Base-by-base conservation (phyloP, 352 stramenopile species). In the Globisporangium orthogonon region DNA sequence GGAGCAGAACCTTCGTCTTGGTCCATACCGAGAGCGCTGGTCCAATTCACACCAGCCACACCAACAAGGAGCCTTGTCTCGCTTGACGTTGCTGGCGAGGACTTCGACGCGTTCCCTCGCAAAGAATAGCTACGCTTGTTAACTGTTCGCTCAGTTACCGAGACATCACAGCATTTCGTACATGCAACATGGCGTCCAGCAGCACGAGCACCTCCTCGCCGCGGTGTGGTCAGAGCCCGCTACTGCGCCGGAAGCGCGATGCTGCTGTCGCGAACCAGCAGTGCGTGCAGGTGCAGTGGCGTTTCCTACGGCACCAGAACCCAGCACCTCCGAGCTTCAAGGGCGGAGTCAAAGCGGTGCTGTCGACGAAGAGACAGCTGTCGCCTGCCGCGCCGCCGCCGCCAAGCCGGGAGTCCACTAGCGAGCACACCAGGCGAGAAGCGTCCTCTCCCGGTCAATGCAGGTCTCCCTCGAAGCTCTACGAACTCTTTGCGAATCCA, bases 231-330 rank as follows among this genome's bases (percentile, higher is more conserved):
- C 60, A 66, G 35, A 73, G 61, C n/a, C 66, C 68, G n/a, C 37
- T 74, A 28, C 49, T 54, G 30, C 69, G 63, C 6, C 58, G 61
- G 58, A 75, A 55, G 60, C 66, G 69, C 37, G 71, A 72, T 45
- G 47, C 60, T 2, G 40, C 50, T 35, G 50, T 61, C 33, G 39
- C 66, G 17, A 66, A 62, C 15, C 63, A 53, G 30, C 67, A 68
- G 35, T 80, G 63, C 14, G 54, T 80, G 17, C 66, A 80, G 53
- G 73, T 86, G 30, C 74, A 86, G 43, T 87, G 77, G 77, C 69
- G 57, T 30, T 87, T 87, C 45, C 54, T 87, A 3, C 59, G 73
- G 37, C 67, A 74, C 51, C 67, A 73, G 28, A 76, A 76, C 13
- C 67, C 67, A 1, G 50, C 41, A 5, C 56, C 62, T 23, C 52